Evolutionary conservation across 2,329 filamentous ascomycete species (phyloP).

Genomic region (Parastagonospora nodorum): DNA sequence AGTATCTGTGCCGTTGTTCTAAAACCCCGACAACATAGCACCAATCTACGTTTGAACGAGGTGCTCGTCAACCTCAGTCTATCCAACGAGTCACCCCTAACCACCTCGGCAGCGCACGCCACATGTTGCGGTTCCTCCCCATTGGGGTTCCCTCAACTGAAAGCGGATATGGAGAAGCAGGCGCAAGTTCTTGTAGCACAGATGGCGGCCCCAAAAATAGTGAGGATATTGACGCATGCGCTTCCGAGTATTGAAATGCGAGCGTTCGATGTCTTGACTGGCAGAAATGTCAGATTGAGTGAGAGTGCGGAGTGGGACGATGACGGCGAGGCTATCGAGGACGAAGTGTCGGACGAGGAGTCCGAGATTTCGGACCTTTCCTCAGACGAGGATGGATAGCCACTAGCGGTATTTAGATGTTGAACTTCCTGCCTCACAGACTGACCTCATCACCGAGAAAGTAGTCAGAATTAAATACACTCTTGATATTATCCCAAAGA

Average conservation of each 20-base stretch:
- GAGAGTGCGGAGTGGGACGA: conserved; percentile 25
- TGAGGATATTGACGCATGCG: conserved; percentile 26
- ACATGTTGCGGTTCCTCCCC: conserved; percentile 14
- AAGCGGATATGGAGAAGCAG: conserved; percentile 26
- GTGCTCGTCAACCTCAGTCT: conserved; percentile 27
- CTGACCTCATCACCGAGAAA: too few relatives aligned
- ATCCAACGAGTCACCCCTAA: conserved; percentile 18
- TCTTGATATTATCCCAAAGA: too few relatives aligned
- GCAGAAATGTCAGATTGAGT: conserved; percentile 17
- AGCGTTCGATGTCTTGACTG: conserved; percentile 27
- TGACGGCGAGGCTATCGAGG: conserved; percentile 25
- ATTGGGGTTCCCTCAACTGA: conserved; percentile 13
- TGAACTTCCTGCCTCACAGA: too few relatives aligned
- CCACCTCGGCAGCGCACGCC: conserved; percentile 12
- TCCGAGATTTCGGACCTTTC: conserved; percentile 20
- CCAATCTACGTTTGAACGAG: conserved; percentile 25
- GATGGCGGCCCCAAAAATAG: conserved; percentile 24
- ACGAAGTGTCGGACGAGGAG: conserved; percentile 21
- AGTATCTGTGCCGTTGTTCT: conserved; percentile 25
- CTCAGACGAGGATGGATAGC: too few relatives aligned
- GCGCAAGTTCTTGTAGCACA: conserved; percentile 23
- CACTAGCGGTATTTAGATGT: too few relatives aligned
- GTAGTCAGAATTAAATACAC: too few relatives aligned
- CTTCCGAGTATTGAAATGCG: conserved; percentile 20
- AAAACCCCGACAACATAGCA: conserved; percentile 19